Evolutionary conservation across 1,139 yeast genomes (phyloP).

Genomic region (Nakaseomyces sp.): DNA sequence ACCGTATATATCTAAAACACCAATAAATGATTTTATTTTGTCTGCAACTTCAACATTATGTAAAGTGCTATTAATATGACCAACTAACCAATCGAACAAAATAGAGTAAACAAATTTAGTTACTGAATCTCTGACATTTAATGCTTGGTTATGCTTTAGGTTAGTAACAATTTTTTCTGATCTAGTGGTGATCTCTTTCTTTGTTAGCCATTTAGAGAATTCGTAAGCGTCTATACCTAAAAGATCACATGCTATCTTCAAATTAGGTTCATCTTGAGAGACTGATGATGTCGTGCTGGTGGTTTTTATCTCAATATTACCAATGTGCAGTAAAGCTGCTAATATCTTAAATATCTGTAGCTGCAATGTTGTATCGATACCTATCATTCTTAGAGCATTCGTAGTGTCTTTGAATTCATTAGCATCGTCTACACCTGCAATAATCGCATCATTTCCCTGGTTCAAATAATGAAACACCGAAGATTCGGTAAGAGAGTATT

Average conservation of each 20-base stretch:
- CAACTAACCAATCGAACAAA: conserved; percentile 92
- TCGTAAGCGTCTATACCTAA: conserved; percentile 67
- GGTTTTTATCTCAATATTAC: conserved; percentile 84
- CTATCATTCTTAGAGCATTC: conserved; percentile 73
- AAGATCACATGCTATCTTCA: conserved; percentile 76
- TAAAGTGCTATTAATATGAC: conserved; percentile 70
- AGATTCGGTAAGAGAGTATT: conserved; percentile 54
- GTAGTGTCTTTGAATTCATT: conserved; percentile 68
- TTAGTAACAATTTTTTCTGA: conserved; percentile 86
- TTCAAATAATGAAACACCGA: conserved; percentile 74
- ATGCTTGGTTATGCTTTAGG: conserved; percentile 74
- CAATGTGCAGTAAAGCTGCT: conserved; percentile 88
- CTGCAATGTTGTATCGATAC: conserved; percentile 56
- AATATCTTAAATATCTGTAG: conserved; percentile 65
- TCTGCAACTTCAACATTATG: conserved; percentile 64
- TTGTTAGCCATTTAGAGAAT: conserved; percentile 89
- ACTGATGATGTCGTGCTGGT: conserved; percentile 80
- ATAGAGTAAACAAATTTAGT: conserved; percentile 92
- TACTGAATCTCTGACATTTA: conserved; percentile 92
- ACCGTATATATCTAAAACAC: conserved; percentile 96
- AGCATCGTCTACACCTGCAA: conserved; percentile 77
- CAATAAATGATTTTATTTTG: conserved; percentile 68
- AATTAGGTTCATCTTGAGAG: conserved; percentile 78
- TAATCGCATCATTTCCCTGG: conserved; percentile 77
- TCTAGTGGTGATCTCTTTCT: conserved; percentile 86